These are phyloP conservation scores for Solanum bulbocastanum DNA, from an alignment of 257 asterid species.

Conservation along the genomic window DNA sequence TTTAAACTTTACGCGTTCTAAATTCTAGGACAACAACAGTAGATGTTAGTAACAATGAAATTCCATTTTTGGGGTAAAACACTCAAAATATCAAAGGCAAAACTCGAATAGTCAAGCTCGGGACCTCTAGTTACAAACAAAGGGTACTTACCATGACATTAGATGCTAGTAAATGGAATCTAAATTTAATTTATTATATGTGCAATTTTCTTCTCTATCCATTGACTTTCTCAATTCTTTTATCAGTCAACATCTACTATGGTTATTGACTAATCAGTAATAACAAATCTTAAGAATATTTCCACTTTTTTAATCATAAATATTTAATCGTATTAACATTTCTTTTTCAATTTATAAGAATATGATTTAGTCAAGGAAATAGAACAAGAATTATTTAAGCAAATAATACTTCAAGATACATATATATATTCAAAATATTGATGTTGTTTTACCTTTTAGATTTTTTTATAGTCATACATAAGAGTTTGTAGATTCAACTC, in stretches of 20 bases:
- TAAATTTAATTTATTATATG: background rate
- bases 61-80: background rate
- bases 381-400: background rate
- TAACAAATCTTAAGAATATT: background rate
- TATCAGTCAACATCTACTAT: background rate
- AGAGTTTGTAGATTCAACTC: background rate
- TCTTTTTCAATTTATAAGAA: background rate
- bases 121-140: background rate
- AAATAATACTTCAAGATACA: background rate
- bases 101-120: background rate
- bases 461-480: background rate
- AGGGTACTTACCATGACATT: background rate
- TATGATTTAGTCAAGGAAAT: background rate
- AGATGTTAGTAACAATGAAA: background rate
- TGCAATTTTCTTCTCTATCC: background rate
- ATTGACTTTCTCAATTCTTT: background rate
- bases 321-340: background rate
- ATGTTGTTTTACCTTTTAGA: rapidly evolving
- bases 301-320: background rate
- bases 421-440: background rate
- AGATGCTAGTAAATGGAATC: background rate
- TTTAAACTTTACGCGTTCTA: background rate
- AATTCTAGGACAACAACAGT: background rate
- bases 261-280: background rate
- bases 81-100: background rate